phyloP scores from a whole-genome alignment of 768 basidiomycete species.

The Trametes cubensis region DNA sequence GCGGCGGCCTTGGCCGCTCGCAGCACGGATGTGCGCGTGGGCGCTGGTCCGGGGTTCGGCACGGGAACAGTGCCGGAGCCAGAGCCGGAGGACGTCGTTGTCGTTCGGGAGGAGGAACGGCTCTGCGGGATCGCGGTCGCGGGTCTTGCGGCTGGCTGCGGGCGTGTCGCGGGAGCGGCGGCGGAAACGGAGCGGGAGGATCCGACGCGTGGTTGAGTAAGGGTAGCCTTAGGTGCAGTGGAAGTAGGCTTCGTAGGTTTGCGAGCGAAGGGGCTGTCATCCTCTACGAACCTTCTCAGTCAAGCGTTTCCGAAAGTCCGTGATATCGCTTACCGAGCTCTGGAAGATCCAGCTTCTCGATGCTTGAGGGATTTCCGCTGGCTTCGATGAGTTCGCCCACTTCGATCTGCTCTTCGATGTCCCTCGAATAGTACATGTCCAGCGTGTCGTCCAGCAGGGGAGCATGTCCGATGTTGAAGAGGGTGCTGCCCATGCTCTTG shows the following conservation, averaged over 20 bases:
- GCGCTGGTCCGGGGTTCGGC: background rate
- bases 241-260: background rate
- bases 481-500: constrained; percentile 40
- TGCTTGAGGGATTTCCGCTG: constrained; percentile 14
- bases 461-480: constrained; percentile 42
- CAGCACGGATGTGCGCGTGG: constrained; percentile 19
- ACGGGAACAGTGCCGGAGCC: background rate
- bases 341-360: constrained; percentile 10
- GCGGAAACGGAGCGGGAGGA: background rate
- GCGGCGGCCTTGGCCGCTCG: constrained; percentile 22
- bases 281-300: constrained; percentile 4
- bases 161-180: background rate
- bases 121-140: constrained; percentile 2
- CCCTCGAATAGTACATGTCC: constrained; percentile 30
- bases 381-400: constrained; percentile 9
- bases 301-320: background rate
- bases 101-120: background rate
- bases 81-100: background rate
- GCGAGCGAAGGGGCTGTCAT: constrained; percentile 18
- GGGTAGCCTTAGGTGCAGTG: background rate
- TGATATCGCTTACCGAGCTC: constrained; percentile 17
- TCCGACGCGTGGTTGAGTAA: background rate
- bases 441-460: constrained; percentile 38
- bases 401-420: constrained; percentile 26
- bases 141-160: background rate